Evolutionary conservation across 331 rosid species (phyloP), one percentile per base, ranked within the genome.

Genomic region (Dryas integrifolia): DNA sequence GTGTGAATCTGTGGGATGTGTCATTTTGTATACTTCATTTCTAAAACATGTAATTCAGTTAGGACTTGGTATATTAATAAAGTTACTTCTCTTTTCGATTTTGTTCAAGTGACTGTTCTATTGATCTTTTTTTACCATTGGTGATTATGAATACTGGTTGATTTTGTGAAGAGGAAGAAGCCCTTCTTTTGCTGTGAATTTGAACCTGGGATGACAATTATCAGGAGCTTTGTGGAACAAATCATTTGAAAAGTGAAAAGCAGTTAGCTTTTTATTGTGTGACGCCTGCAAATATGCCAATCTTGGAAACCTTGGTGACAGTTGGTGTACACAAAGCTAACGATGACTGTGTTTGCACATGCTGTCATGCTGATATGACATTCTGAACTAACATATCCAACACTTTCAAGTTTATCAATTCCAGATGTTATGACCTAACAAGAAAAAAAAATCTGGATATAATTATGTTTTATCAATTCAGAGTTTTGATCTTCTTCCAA

Each of bases 1-100:
- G 35, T 70, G 79, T 65, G 79, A 73, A 77, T 63, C 64, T 82
- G 60, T 70, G 30, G 64, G 16, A 46, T 76, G 70, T 80, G 47
- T 69, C 53, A 16, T 71, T 51, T 15, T 50, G 43, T 48, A 53
- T 21, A 57, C 69, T 6, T 67, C 8, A 16, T 68, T 66, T 50
- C 10, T 49, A 12, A 2, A 12, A 38, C 55, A 15, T 56, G 75
- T 65, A 35, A 56, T 75, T 30, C 63, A 16, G 10, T 26, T 14
- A 9, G 64, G 21, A 48, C 74, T 38, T 76, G 61, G 65, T 26
- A 58, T 70, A 63, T 43, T 35, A 45, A 58, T 24, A 56, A 60
- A 58, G 26, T 5, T 67, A 5, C 9, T 47, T 14, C 7, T 58
- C 41, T 30, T 46, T 53, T 24, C 63, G 4, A 14, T 10, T 18